Conservation (phyloP, 2,329 filamentous ascomycete genomes). For the Aspergillus felis region DNA sequence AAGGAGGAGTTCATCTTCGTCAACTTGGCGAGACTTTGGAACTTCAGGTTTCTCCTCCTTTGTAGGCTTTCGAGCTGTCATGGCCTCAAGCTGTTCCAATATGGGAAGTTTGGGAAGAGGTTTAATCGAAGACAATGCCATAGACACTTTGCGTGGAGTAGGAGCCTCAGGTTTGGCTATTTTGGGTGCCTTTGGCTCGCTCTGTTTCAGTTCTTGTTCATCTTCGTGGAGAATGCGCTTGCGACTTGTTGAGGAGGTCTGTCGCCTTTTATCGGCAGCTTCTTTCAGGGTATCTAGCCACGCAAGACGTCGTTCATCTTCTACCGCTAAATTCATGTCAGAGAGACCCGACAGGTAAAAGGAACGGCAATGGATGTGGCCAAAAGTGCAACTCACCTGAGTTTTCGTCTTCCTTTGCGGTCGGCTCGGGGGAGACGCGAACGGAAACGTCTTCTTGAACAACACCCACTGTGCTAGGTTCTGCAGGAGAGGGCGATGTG, state of each 20-base stretch:
- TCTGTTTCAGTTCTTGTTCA: constrained; percentile 9
- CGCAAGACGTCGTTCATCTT: constrained; percentile 7
- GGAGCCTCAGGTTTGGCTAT: constrained; percentile 15
- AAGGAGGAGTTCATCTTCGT: constrained; percentile 41
- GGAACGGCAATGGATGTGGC: neutral
- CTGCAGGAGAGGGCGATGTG: neutral
- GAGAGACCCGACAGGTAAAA: neutral
- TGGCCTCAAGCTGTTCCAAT: constrained; percentile 27
- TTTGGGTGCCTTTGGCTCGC: constrained; percentile 23
- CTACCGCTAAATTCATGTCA: constrained; percentile 2
- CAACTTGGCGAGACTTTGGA: constrained; percentile 26
- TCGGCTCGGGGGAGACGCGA: neutral
- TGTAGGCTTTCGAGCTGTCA: constrained; percentile 22
- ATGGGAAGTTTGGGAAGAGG: constrained; percentile 32
- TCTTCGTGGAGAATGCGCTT: constrained; percentile 27
- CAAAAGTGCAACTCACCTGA: neutral
- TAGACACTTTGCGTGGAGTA: constrained; percentile 18
- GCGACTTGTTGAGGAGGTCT: constrained; percentile 16
- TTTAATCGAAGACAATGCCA: constrained; percentile 29
- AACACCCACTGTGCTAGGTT: neutral
- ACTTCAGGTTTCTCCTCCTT: constrained; percentile 18
- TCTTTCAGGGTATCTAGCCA: constrained; percentile 20
- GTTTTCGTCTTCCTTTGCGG: neutral
- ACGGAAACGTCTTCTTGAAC: neutral
- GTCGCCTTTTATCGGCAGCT: constrained; percentile 22